These are phyloP conservation scores for Solanum okadae DNA, from an alignment of 257 asterid genomes.

Conservation along the genomic window DNA sequence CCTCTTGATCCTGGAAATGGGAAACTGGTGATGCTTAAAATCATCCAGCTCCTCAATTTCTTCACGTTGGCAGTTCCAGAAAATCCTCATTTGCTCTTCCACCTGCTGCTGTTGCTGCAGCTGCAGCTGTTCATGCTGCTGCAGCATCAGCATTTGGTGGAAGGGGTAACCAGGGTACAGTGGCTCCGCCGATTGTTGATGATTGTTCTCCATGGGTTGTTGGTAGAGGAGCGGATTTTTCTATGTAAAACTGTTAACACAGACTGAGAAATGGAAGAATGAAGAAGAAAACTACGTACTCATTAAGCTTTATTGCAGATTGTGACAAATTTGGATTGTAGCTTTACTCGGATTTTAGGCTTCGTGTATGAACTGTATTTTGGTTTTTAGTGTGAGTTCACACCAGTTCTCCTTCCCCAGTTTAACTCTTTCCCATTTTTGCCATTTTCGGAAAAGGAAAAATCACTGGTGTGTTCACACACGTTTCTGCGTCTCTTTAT, in stretches of 20 bases:
- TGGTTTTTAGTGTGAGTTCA: background rate
- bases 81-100: constrained; percentile 64
- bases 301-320: constrained; percentile 30
- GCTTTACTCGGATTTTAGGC: background rate
- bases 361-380: background rate
- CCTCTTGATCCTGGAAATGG: constrained; percentile 81
- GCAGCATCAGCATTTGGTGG: background rate
- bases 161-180: background rate
- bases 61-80: constrained; percentile 58
- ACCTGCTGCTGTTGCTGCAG: background rate
- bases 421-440: background rate
- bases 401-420: background rate
- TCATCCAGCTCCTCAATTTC: constrained; percentile 72
- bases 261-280: background rate
- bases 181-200: background rate
- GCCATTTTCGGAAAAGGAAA: background rate
- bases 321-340: background rate
- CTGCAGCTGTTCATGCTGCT: background rate
- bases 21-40: constrained; percentile 47
- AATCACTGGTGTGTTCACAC: background rate
- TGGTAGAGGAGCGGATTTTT: background rate
- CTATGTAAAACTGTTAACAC: background rate
- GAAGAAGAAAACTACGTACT: background rate
- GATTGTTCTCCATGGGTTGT: background rate
- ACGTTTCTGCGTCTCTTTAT: background rate